Evolutionary conservation across 1,139 yeast genomes (phyloP), one percentile per base, ranked within the genome.

Genomic region (Lodderomyces beijingensis): DNA sequence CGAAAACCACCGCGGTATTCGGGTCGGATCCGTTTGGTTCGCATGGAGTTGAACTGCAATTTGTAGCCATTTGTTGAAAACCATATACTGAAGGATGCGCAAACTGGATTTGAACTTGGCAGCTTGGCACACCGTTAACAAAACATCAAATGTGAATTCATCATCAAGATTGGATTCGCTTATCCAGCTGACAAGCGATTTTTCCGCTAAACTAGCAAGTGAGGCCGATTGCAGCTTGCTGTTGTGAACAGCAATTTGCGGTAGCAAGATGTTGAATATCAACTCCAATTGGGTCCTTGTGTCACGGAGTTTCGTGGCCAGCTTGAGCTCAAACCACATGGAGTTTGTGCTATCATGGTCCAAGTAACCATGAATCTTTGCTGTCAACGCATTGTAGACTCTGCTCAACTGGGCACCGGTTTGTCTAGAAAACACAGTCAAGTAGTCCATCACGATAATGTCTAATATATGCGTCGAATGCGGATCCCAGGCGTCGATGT

Each of bases 31-130:
- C n/a, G n/a, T n/a, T n/a, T n/a, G n/a, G 15, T 13, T 37, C 29
- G 16, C 31, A 16, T 16, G 23, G 9, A 37, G 25, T 30, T 32
- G 29, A 3, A 30, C 17, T 16, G 42, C 24, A 10, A 28, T 30
- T 17, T 36, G 27, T 12, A 47, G 33, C 59, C 54, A 49, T 10
- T 58, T 60, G 39, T 64, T 65, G 37, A 63, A 58, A 8, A 60
- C 18, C 11, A 41, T 45, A 33, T 61, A 61, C 36, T 62, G 65
- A n/a, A 59, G 23, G 3, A 58, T 35, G 2, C 41, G 10, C 22
- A 28, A 10, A 21, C 16, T 28, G 16, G 5, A 20, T 9, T 28
- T 26, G 15, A 20, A 28, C 12, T 4, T 28, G 24, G 16, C 6
- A 3, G 23, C 28, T 13, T 26, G 20, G 11, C 22, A 19, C 10